These are phyloP conservation scores for Talaromyces atroroseus DNA, from an alignment of 2,329 filamentous ascomycete genomes.

Conservation along the genomic window DNA sequence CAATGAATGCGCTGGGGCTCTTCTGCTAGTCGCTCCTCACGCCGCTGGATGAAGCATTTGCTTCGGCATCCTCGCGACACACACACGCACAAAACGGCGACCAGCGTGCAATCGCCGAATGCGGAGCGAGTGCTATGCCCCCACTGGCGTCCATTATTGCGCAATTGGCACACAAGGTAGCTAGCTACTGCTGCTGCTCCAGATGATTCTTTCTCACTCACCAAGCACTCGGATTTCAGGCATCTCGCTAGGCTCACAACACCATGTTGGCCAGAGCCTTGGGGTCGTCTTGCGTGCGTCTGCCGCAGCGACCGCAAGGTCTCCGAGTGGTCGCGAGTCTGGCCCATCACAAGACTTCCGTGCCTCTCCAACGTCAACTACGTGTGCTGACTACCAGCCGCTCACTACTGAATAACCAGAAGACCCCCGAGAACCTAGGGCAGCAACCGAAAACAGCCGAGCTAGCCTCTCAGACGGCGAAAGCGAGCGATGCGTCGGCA, in stretches of 20 bases:
- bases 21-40: neutral
- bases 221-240: neutral
- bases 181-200: neutral
- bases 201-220: no score
- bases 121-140: constrained; percentile 10
- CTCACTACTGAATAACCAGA: constrained; percentile 20
- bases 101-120: constrained; percentile 12
- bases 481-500: neutral
- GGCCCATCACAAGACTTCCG: constrained; percentile 20
- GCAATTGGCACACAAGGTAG: neutral
- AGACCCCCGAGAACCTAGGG: neutral
- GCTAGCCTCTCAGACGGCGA: neutral
- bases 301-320: constrained; percentile 24
- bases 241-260: constrained; percentile 11
- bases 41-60: neutral
- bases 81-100: neutral
- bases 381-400: constrained; percentile 26
- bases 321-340: constrained; percentile 19
- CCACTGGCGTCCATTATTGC: constrained; percentile 11
- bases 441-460: neutral
- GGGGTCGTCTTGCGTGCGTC: constrained; percentile 30
- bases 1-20: neutral
- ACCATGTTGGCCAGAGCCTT: constrained; percentile 35
- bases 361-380: constrained; percentile 22
- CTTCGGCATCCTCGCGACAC: neutral